Conservation (phyloP, 495 filamentous ascomycete species). For the Tuber umbilicatum region DNA sequence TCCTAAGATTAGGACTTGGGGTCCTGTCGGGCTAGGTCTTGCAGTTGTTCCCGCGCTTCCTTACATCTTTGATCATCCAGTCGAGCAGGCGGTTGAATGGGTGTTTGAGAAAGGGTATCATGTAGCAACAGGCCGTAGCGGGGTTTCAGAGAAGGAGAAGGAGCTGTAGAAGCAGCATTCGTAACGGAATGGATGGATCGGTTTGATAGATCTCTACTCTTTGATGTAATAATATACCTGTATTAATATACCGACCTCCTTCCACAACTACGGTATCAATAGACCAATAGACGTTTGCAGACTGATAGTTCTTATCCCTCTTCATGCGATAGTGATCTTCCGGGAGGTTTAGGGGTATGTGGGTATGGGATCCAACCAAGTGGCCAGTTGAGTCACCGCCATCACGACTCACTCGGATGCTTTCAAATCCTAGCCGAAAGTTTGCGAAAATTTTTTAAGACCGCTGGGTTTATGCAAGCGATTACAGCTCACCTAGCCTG, state of each 20-base stretch:
- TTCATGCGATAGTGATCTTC: background rate
- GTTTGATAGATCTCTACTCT: slow-evolving; percentile 1
- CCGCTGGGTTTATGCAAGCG: background rate
- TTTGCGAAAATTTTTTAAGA: background rate
- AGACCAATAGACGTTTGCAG: background rate
- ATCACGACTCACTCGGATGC: background rate
- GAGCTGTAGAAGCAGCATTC: slow-evolving; percentile 42
- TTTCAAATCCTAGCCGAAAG: background rate
- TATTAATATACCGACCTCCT: background rate
- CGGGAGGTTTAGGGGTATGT: background rate
- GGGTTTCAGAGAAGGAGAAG: slow-evolving; percentile 50
- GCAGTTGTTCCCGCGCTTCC: slow-evolving; percentile 83
- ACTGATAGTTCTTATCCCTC: background rate
- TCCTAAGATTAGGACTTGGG: slow-evolving; percentile 66
- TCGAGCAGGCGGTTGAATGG: slow-evolving; percentile 87
- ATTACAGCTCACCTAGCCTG: background rate
- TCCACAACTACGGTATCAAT: background rate
- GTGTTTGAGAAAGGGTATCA: slow-evolving; percentile 65
- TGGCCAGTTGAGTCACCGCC: background rate
- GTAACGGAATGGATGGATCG: background rate
- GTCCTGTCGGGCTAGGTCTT: slow-evolving; percentile 84
- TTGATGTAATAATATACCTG: background rate
- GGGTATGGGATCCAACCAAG: background rate
- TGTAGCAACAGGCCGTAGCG: slow-evolving; percentile 46
- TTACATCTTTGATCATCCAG: slow-evolving; percentile 83